These are phyloP conservation scores for Posidonia australis DNA, from an alignment of 106 monocot genomes.

Conservation along the genomic window DNA sequence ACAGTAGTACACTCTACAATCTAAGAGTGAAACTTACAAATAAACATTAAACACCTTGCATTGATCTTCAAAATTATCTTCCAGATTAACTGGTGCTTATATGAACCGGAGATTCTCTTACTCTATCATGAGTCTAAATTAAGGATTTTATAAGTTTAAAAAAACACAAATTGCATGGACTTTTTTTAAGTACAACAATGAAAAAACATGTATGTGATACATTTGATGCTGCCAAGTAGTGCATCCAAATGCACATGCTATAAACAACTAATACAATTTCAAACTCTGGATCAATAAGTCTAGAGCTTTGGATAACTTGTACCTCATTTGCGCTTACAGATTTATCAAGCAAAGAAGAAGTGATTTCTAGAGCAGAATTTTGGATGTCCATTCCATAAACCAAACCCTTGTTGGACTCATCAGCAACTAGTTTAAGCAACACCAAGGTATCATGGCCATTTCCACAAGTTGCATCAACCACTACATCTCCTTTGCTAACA, in stretches of 20 bases:
- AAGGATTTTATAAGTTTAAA: too few relatives aligned
- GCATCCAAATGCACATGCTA: too few relatives aligned
- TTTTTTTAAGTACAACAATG: too few relatives aligned
- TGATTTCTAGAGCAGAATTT: slow-evolving; percentile 51
- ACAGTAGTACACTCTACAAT: too few relatives aligned
- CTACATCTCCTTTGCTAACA: slow-evolving; percentile 59
- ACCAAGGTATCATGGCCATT: slow-evolving; percentile 93
- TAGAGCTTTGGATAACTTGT: neutral
- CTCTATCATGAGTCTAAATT: too few relatives aligned
- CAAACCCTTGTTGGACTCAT: slow-evolving; percentile 45
- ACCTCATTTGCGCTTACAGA: slow-evolving; percentile 41
- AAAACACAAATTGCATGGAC: too few relatives aligned
- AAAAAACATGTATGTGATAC: too few relatives aligned
- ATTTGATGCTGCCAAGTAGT: neutral
- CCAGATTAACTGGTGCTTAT: too few relatives aligned
- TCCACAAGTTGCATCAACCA: slow-evolving; percentile 92
- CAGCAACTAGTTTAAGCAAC: slow-evolving; percentile 68
- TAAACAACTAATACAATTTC: neutral
- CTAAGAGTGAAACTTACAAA: too few relatives aligned
- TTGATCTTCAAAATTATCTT: too few relatives aligned
- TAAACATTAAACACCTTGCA: too few relatives aligned
- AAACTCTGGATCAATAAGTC: neutral
- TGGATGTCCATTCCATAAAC: slow-evolving; percentile 94
- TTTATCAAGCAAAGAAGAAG: slow-evolving; percentile 45
- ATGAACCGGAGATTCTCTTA: too few relatives aligned